phyloP scores from a whole-genome alignment of 2,329 filamentous ascomycete genomes.

The Botrytis squamosa region DNA sequence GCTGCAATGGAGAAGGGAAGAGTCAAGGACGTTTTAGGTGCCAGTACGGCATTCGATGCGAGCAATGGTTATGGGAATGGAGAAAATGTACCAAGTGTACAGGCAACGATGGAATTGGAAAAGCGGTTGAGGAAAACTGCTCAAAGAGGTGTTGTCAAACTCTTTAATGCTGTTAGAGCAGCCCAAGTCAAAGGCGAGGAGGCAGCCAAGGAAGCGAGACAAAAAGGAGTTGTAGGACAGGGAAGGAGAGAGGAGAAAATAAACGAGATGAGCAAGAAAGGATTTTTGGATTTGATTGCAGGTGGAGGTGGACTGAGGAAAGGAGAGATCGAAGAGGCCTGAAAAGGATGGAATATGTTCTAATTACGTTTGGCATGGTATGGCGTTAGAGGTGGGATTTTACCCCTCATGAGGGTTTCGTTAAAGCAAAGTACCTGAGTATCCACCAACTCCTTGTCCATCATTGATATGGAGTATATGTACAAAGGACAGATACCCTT shows the following conservation, averaged over 20 bases:
- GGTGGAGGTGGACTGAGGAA: conserved; percentile 60
- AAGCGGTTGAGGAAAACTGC: conserved; percentile 80
- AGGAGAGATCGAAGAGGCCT: conserved; percentile 48
- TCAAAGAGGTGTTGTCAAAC: conserved; percentile 88
- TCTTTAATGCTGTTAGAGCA: conserved; percentile 93
- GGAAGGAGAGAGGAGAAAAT: conserved; percentile 80
- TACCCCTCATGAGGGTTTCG: conserved; percentile 22
- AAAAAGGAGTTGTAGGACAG: conserved; percentile 75
- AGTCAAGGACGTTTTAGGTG: conserved; percentile 78
- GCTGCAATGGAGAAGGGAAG: conserved; percentile 80
- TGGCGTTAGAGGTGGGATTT: conserved; percentile 33
- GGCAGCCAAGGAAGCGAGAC: conserved; percentile 67
- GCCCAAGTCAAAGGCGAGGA: conserved; percentile 87
- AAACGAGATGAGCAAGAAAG: conserved; percentile 95
- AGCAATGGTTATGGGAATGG: conserved; percentile 43
- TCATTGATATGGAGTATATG: conserved; percentile 25
- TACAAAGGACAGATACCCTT: conserved; percentile 33
- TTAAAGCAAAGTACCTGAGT: conserved; percentile 16
- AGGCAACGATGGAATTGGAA: conserved; percentile 67
- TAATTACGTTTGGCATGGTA: conserved; percentile 17
- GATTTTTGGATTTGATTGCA: conserved; percentile 87
- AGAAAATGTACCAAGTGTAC: conserved; percentile 48
- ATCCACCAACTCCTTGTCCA: conserved; percentile 24
- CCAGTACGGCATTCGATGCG: conserved; percentile 52
- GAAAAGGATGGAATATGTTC: conserved; percentile 18